Evolutionary conservation across 192 early-diverging fungal genomes (phyloP).

Genomic region (Umbelopsis vinacea): DNA sequence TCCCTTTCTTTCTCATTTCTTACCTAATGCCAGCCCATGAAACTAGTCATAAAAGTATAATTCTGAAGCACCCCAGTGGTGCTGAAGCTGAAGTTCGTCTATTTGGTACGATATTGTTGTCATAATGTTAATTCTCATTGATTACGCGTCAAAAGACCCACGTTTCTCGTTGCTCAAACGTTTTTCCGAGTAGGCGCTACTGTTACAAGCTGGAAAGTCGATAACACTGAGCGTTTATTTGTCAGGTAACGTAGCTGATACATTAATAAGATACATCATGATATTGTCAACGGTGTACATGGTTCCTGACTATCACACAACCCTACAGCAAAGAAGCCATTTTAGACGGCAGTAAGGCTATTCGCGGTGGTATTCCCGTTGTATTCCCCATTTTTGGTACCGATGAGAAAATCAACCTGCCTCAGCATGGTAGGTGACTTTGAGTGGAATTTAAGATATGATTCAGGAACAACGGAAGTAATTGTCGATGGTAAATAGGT

Average conservation of each 20-base stretch:
- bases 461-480: too few species aligned
- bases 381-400: slow-evolving; percentile 87
- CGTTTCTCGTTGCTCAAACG: neutral
- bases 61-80: slow-evolving; percentile 34
- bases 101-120: slow-evolving; percentile 25
- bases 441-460: neutral
- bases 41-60: slow-evolving; percentile 16
- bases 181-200: slow-evolving; percentile 74
- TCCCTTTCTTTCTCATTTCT: neutral
- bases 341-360: slow-evolving; percentile 89
- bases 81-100: slow-evolving; percentile 30
- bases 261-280: neutral
- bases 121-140: slow-evolving; percentile 10
- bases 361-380: slow-evolving; percentile 85
- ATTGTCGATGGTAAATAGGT: slow-evolving; percentile 14
- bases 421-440: slow-evolving; percentile 70
- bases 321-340: slow-evolving; percentile 72
- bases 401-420: slow-evolving; percentile 55
- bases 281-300: neutral
- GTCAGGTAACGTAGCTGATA: slow-evolving; percentile 57
- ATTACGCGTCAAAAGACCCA: neutral
- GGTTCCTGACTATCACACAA: neutral
- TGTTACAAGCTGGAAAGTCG: slow-evolving; percentile 85
- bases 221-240: slow-evolving; percentile 82
- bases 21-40: slow-evolving; percentile 32